Conservation (phyloP, 1,139 yeast species). For the Saccharomyces hybrid region DNA sequence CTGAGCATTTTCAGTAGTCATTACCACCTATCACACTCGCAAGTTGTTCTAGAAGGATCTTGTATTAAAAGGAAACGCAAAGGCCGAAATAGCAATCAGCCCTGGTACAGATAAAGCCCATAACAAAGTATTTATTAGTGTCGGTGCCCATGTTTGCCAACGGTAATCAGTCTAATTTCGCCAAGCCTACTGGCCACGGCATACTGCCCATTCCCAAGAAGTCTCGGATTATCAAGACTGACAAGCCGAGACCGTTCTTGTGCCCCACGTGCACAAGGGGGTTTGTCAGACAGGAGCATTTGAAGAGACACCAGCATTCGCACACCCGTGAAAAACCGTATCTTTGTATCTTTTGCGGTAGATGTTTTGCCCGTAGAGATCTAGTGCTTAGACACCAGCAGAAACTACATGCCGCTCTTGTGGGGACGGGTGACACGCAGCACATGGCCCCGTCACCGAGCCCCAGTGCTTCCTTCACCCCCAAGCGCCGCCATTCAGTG, state of each 20-base stretch:
- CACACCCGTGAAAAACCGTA: constrained; percentile 97
- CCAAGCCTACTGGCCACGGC: constrained; percentile 11
- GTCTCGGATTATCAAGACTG: constrained; percentile 74
- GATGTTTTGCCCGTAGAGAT: constrained; percentile 91
- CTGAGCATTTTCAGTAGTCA: neutral
- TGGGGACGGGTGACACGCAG: constrained; percentile 16
- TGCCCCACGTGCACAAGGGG: constrained; percentile 92
- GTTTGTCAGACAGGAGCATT: constrained; percentile 89
- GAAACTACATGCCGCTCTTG: constrained; percentile 67
- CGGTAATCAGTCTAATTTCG: neutral
- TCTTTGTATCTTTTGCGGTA: constrained; percentile 93
- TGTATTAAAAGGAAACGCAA: neutral
- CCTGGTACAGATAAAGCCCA: too few relatives aligned
- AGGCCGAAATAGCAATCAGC: neutral
- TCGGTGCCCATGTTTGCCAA: neutral
- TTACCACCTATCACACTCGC: neutral
- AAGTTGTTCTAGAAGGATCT: neutral
- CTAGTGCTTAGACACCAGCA: constrained; percentile 89
- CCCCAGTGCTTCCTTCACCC: constrained; percentile 6
- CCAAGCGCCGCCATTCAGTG: constrained; percentile 7
- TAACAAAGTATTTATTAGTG: neutral
- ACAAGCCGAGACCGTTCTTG: constrained; percentile 85
- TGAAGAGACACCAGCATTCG: constrained; percentile 87
- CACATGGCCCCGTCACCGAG: constrained; percentile 5
- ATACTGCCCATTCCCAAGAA: constrained; percentile 79